phyloP scores from a whole-genome alignment of 1,139 yeast species.

The Saccharomyces hybrid region DNA sequence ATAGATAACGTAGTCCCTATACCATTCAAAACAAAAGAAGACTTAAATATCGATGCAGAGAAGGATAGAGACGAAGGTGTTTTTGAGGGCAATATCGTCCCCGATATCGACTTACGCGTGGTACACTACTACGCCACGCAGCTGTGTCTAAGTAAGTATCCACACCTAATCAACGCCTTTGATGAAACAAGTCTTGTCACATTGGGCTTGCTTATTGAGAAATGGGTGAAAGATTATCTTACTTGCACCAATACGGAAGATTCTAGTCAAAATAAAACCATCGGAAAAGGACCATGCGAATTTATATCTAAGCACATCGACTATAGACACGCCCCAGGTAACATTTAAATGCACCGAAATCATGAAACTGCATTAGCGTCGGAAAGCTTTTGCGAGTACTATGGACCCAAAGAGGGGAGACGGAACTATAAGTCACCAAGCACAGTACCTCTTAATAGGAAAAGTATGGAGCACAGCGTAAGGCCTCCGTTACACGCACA shows the following conservation, averaged over 20 bases:
- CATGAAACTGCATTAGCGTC: too few relatives aligned
- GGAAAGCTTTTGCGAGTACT: not conserved
- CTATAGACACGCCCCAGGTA: conserved; percentile 24
- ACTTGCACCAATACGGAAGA: conserved; percentile 5
- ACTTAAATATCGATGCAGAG: conserved; percentile 19
- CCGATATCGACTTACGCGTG: conserved; percentile 27
- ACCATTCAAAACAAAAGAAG: conserved; percentile 28
- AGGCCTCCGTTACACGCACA: too few relatives aligned
- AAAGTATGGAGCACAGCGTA: too few relatives aligned
- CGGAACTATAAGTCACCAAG: not conserved
- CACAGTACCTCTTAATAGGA: too few relatives aligned
- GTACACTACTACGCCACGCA: conserved; percentile 31
- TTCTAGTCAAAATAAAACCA: conserved; percentile 3
- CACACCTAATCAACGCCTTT: conserved; percentile 24
- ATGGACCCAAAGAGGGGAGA: not conserved
- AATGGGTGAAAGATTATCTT: conserved; percentile 28
- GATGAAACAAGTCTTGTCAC: conserved; percentile 30
- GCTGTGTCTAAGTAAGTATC: conserved; percentile 25
- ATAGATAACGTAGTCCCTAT: conserved; percentile 26
- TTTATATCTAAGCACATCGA: conserved; percentile 21
- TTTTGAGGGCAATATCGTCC: conserved; percentile 25
- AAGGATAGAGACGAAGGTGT: conserved; percentile 21
- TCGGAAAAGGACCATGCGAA: conserved; percentile 18
- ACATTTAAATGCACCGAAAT: conserved; percentile 14
- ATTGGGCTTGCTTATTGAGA: conserved; percentile 26